Conservation (phyloP, 192 early-diverging fungal species). For the Chytriomyces hyalinus region DNA sequence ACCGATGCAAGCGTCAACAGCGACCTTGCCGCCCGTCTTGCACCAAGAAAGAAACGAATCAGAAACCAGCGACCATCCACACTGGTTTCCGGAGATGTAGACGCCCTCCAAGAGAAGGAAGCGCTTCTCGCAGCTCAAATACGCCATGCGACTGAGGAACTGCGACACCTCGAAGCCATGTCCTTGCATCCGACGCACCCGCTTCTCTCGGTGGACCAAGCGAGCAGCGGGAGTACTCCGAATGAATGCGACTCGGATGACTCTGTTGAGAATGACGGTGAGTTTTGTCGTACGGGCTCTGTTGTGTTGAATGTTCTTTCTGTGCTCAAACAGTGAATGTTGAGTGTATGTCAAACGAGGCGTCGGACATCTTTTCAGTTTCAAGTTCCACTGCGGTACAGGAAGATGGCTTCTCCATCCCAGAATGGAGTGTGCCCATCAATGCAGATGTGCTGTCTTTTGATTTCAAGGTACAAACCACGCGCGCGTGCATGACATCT, state of each 20-base stretch:
- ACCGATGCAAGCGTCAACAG: not conserved
- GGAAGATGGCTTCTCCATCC: conserved; percentile 28
- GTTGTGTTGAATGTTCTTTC: too few species aligned
- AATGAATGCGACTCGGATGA: not conserved
- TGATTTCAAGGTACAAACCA: conserved; percentile 80
- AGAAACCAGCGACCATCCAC: too few species aligned
- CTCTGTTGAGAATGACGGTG: not conserved
- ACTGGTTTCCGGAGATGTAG: not conserved
- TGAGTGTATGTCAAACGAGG: too few species aligned
- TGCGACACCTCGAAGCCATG: not conserved
- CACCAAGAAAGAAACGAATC: too few species aligned
- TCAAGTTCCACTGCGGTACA: not conserved
- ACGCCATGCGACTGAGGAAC: not conserved
- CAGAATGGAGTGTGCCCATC: conserved; percentile 92
- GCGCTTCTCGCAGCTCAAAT: not conserved
- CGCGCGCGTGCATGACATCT: not conserved
- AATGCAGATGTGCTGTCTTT: conserved; percentile 95
- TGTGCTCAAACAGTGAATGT: too few species aligned
- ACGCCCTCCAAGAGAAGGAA: not conserved
- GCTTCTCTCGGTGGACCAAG: not conserved
- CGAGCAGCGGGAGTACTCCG: not conserved
- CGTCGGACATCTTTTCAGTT: not conserved
- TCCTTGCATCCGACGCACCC: not conserved
- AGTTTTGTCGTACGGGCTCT: not conserved
- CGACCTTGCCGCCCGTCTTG: too few species aligned